Evolutionary conservation across 75 land plant species (phyloP), one percentile per base, ranked within the genome.

Genomic region (Selaginella tamariscina): DNA sequence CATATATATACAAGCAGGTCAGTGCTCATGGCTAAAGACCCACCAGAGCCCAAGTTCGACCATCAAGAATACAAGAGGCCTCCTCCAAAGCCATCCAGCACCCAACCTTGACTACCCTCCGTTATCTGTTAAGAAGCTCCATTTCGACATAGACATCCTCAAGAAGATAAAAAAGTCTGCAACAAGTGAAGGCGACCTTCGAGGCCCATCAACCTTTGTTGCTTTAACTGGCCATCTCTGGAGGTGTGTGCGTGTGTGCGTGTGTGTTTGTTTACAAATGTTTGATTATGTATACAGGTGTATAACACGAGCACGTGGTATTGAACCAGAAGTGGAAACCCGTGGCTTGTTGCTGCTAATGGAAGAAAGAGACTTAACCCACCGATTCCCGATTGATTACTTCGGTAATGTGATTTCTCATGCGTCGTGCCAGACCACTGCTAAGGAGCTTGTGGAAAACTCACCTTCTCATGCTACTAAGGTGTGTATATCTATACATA

Each of bases 351-450:
- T 0, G 67, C 88, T 2, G 79, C 76, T 30, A 79, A 86, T 55
- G 88, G 81, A 29, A 65, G 88, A 23, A 54, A 66, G 18, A 70
- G 86, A 32, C 15, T 83, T 39, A 27, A 31, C 27, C 84, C 84
- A 0, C 65, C 75, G 8, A 54, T 86, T 0, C 77, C 82, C 0
- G 74, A 59, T n/a, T 5, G 77, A 74, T 8, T 86, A 70, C 69
- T 77, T 86, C 56, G 89, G 89, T 24, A 86, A 86, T 54, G 67
- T 78, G 27, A 81, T 86, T 5, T 66, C 80, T 32, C 79, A 78
- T 39, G 81, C 85, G 30, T 78, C 74, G 63, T 70, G 82, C 0
- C 67, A 24, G 1, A 24, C 75, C 21, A 70, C 62, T 24, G 81
- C 77, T 54, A 60, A 57, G 32, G 69, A 73, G 0, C 70, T 85